Evolutionary conservation across 2,329 filamentous ascomycete genomes (phyloP).

Genomic region (Catunica adiposa): DNA sequence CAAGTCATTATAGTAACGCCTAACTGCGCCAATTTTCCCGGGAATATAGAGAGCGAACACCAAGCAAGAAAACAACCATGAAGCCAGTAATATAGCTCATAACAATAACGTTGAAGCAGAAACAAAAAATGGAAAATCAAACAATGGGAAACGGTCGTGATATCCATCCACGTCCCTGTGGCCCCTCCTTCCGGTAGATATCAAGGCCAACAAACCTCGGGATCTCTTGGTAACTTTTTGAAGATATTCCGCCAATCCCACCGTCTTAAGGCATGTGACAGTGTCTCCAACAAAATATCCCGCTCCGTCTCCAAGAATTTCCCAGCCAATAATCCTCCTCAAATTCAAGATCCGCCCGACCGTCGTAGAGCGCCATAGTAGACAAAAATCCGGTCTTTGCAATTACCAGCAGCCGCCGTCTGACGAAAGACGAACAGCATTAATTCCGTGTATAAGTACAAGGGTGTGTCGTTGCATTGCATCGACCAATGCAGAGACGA

Average conservation of each 20-base stretch:
- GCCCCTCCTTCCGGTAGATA: too few relatives aligned
- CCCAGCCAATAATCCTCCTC: too few relatives aligned
- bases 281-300: too few relatives aligned
- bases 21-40: neutral
- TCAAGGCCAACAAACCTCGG: neutral
- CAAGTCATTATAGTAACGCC: neutral
- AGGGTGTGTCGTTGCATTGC: conserved; percentile 2
- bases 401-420: too few relatives aligned
- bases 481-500: neutral
- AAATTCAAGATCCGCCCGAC: too few relatives aligned
- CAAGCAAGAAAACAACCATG: neutral
- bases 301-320: too few relatives aligned
- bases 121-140: neutral
- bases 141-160: neutral
- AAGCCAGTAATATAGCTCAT: neutral
- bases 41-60: neutral
- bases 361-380: too few relatives aligned
- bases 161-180: neutral
- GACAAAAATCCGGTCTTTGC: neutral
- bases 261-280: too few relatives aligned
- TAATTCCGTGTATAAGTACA: neutral
- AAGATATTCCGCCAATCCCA: neutral
- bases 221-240: neutral
- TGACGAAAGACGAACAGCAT: neutral
- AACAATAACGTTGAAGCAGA: neutral